Conservation (phyloP, 345 rosid species). For the Crucihimalaya himalaica region DNA sequence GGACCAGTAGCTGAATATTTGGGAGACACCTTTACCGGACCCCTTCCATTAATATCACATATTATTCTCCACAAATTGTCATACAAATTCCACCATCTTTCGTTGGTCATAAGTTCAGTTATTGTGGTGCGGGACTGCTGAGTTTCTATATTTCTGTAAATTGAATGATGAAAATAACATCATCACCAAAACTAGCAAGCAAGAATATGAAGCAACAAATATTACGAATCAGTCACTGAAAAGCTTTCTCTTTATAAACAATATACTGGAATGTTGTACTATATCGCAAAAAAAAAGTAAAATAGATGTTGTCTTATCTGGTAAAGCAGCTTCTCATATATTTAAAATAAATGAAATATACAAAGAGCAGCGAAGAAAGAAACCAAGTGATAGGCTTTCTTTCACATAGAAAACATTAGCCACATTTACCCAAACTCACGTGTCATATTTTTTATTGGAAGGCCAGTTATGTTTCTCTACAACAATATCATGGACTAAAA, state of each 20-base stretch:
- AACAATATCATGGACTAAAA: constrained; percentile 14
- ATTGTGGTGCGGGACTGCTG: constrained; percentile 43
- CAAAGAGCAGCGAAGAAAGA: constrained; percentile 20
- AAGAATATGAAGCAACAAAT: constrained; percentile 1
- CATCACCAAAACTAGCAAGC: constrained; percentile 26
- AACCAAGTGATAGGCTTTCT: constrained; percentile 2
- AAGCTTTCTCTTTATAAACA: background rate
- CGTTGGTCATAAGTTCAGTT: constrained; percentile 51
- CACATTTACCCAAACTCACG: constrained; percentile 16
- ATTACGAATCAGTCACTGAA: constrained; percentile 2
- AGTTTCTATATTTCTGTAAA: constrained; percentile 51
- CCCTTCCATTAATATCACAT: constrained; percentile 79
- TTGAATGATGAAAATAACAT: constrained; percentile 13
- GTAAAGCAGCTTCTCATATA: constrained; percentile 15
- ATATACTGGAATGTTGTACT: background rate
- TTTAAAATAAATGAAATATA: background rate
- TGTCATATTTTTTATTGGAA: constrained; percentile 2
- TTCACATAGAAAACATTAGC: constrained; percentile 7
- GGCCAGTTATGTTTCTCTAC: constrained; percentile 17
- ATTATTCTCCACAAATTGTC: constrained; percentile 84
- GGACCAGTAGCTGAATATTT: constrained; percentile 65
- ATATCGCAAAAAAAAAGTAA: background rate
- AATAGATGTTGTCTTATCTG: constrained; percentile 1
- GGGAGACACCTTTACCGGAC: constrained; percentile 67
- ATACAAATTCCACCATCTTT: constrained; percentile 86